Evolutionary conservation across 768 basidiomycete genomes (phyloP), one percentile per base, ranked within the genome.

Genomic region (Dioszegia hungarica): DNA sequence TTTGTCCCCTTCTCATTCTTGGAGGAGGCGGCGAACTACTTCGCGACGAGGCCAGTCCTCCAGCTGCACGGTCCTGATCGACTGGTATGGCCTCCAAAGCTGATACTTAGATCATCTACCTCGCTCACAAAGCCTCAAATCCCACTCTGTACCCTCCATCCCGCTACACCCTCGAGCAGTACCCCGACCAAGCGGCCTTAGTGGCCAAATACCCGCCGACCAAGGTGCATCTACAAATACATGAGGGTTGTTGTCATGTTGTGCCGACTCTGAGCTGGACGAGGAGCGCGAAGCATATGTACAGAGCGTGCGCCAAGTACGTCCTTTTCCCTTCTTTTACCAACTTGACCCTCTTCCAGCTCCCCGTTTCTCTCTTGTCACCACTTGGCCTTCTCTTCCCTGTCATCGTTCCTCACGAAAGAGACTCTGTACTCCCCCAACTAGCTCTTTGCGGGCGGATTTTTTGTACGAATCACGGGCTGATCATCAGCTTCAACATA

Each of bases 171-270:
- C 54, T 68, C 6, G 34, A 58, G 11, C 57, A 70, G 48, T 67
- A 69, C 43, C 74, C 74, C 17, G 66, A 65, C 17, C 67, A 73
- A 55, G 62, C 58, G 5, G 62, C 50, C 12, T 49, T 70, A 37
- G 54, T 68, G 20, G 58, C 62, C 40, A 68, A 66, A 22, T 75
- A 73, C 56, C 59, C 57, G 14, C 72, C 74, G 3, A 75, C 74
- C 4, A 63, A 71, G 43, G 70, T 75, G 3, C 74, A 75, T 44
- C 56, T 75, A 5, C 74, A 75, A 56, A 67, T 73, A 9, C 70
- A 69, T 40, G 72, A 75, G 44, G 74, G 73, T 38, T 64, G 68
- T 41, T 66, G 64, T 43, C 74, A 75, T 51, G 70, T 72, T 5
- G 66, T 67, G 1, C 65, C 70, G 2, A 72, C 70, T 11, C 41